Evolutionary conservation across 306 rosid genomes (phyloP).

Genomic region (Sicyos edulis): DNA sequence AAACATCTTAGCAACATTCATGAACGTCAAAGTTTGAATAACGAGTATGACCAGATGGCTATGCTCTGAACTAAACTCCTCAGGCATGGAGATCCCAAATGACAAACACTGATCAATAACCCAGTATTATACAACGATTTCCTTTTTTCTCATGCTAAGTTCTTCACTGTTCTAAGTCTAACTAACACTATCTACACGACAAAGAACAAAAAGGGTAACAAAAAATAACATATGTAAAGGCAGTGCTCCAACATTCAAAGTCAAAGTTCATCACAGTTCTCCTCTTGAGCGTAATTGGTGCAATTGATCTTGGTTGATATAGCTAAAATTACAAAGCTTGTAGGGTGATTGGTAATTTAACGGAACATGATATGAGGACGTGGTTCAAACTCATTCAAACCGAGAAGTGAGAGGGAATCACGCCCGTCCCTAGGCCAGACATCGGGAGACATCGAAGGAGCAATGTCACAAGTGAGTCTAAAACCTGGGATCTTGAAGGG

Average conservation of each 20-base stretch:
- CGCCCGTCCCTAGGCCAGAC: too few species aligned
- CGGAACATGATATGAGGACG: too few species aligned
- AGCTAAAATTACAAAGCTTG: too few species aligned
- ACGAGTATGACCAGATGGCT: neutral
- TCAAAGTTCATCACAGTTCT: constrained; percentile 10
- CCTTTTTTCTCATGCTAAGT: neutral
- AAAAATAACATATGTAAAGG: neutral
- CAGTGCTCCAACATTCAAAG: neutral
- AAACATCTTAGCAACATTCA: too few species aligned
- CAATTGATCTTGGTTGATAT: neutral
- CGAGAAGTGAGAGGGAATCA: too few species aligned
- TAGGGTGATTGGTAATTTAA: too few species aligned
- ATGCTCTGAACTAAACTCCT: neutral
- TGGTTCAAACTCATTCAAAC: too few species aligned
- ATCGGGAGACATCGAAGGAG: too few species aligned
- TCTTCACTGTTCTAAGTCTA: neutral
- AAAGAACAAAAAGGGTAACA: neutral
- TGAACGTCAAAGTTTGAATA: neutral
- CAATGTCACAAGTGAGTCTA: too few species aligned
- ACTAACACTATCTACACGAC: neutral
- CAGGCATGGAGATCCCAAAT: neutral
- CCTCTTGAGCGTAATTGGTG: neutral
- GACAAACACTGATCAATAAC: neutral
- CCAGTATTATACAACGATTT: neutral
- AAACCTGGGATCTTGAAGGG: too few species aligned